phyloP scores from a whole-genome alignment of 129 eudicot genomes.

The Deinandra increscens region DNA sequence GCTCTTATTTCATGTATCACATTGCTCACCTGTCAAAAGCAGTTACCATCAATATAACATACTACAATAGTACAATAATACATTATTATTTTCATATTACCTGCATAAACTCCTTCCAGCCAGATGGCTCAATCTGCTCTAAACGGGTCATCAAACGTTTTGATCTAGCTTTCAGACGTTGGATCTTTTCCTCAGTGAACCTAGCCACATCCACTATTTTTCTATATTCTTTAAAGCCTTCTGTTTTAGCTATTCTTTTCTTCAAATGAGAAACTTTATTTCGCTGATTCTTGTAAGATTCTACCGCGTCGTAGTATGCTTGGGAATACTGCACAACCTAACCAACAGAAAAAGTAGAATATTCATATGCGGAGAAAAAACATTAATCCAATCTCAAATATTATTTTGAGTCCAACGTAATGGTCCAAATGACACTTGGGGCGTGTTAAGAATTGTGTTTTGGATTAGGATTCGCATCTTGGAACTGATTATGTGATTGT shows the following conservation, averaged over 20 bases:
- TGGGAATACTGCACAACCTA: constrained; percentile 66
- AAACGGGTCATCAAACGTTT: constrained; percentile 68
- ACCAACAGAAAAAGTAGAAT: not conserved
- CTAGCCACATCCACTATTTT: constrained; percentile 75
- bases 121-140: constrained; percentile 97
- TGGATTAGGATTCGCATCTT: not conserved
- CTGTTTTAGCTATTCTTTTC: constrained; percentile 81
- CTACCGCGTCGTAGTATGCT: constrained; percentile 63
- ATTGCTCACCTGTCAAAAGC: constrained; percentile 71
- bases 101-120: constrained; percentile 99
- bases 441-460: not conserved
- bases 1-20: constrained; percentile 96
- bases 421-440: constrained; percentile 3
- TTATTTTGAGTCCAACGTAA: not conserved
- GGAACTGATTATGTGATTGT: not conserved
- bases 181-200: constrained; percentile 80
- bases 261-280: constrained; percentile 87
- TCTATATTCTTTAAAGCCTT: constrained; percentile 93
- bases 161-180: constrained; percentile 74
- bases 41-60: not conserved
- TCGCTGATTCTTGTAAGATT: constrained; percentile 84
- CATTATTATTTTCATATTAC: constrained; percentile 35
- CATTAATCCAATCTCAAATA: constrained; percentile 12
- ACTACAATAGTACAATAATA: not conserved
- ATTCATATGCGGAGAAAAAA: not conserved